Percentiles rank a stretch among this genome's conserved stretches.
Evolutionary conservation across 1,284 basidiomycete species (phyloP).

Genomic region (Ceratobasidium sp.): DNA sequence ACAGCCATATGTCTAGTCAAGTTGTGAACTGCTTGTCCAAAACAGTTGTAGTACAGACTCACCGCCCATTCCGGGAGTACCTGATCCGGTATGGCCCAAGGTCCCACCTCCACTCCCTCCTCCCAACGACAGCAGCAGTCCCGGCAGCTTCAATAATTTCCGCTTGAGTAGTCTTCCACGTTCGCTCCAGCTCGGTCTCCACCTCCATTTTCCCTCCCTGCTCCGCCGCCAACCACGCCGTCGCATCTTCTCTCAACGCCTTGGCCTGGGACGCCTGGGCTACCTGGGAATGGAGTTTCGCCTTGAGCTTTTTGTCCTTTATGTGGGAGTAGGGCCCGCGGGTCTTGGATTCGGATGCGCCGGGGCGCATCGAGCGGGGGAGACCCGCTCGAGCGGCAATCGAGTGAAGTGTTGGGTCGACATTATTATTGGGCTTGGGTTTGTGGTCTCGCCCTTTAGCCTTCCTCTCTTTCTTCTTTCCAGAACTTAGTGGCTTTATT

Average conservation of each 20-base stretch:
- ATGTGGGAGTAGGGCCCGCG: conserved; percentile 60
- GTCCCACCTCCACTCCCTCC: conserved; percentile 82
- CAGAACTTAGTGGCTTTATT: conserved; percentile 55
- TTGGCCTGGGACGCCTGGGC: conserved; percentile 64
- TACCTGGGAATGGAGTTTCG: conserved; percentile 68
- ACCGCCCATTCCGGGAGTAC: conserved; percentile 93
- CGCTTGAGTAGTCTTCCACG: conserved; percentile 85
- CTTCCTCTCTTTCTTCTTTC: conserved; percentile 52
- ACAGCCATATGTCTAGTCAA: conserved; percentile 79
- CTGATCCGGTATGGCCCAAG: conserved; percentile 83
- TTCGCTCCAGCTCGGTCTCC: conserved; percentile 82
- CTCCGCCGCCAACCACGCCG: conserved; percentile 56
- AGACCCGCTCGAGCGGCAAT: conserved; percentile 63
- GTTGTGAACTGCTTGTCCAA: conserved; percentile 28
- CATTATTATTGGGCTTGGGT: conserved; percentile 40
- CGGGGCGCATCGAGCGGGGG: conserved; percentile 65
- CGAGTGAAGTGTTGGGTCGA: conserved; percentile 66
- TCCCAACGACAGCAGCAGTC: conserved; percentile 72
- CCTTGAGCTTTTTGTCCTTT: conserved; percentile 75
- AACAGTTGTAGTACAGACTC: conserved; percentile 50
- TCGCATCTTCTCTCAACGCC: conserved; percentile 58
- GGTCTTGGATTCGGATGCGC: conserved; percentile 34
- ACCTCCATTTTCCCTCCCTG: conserved; percentile 74
- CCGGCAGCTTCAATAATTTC: conserved; percentile 74
- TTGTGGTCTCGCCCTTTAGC: conserved; percentile 52